phyloP scores from a whole-genome alignment of 192 early-diverging fungal genomes.

The Coemansia sp. region DNA sequence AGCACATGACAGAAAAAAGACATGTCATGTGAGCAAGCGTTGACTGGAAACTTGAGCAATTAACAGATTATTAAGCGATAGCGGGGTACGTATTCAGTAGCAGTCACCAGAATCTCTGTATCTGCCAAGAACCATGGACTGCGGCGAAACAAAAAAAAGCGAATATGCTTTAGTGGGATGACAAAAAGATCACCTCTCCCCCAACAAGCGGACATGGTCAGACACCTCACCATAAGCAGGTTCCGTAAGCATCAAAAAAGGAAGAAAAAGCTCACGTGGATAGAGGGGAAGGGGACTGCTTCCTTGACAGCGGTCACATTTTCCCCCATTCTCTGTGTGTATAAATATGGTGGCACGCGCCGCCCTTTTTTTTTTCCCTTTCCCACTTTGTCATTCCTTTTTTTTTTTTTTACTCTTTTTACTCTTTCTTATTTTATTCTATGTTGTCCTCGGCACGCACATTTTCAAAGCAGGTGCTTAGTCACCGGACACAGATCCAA shows the following conservation, averaged over 20 bases:
- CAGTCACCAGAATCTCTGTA: not conserved
- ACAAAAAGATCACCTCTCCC: not conserved
- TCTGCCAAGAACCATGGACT: not conserved
- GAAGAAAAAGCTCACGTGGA: not conserved
- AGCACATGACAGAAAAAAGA: not conserved
- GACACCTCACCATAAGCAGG: not conserved
- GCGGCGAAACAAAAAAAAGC: too few species aligned
- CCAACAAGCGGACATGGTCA: not conserved
- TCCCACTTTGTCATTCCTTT: not conserved
- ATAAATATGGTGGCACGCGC: not conserved
- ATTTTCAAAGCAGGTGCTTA: conserved; percentile 57
- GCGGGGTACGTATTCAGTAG: not conserved
- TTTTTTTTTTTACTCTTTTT: not conserved
- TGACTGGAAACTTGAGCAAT: not conserved
- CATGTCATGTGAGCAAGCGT: too few species aligned
- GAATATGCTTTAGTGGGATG: not conserved
- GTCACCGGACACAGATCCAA: conserved; percentile 54
- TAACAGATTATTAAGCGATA: not conserved
- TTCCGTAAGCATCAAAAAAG: not conserved
- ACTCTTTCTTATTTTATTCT: not conserved
- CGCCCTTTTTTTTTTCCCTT: not conserved
- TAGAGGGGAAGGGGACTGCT: not conserved
- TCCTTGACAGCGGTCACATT: not conserved
- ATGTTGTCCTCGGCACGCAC: conserved; percentile 54
- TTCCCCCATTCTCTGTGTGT: not conserved